A percentile compares a stretch with the other conserved stretches of the same genome.
These are phyloP conservation scores for Cryptococcus amylolentus DNA, from an alignment of 1,284 basidiomycete species.

Conservation along the genomic window DNA sequence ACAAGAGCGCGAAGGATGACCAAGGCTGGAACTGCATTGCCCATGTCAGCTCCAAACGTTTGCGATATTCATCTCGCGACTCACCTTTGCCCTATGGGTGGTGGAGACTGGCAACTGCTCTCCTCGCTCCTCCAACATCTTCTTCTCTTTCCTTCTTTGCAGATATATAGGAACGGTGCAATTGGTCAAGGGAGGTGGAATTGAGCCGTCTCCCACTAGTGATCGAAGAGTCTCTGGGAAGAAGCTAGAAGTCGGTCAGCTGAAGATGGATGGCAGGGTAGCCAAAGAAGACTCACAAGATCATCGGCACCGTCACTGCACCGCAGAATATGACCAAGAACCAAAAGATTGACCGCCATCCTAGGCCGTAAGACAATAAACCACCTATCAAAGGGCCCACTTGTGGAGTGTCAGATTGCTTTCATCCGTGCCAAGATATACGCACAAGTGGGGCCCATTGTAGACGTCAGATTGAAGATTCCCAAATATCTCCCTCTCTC, in stretches of 20 bases:
- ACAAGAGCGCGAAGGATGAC: slow-evolving; percentile 28
- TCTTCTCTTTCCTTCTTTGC: slow-evolving; percentile 13
- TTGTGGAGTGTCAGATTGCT: neutral
- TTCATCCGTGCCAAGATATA: neutral
- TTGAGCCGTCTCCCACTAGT: slow-evolving; percentile 37
- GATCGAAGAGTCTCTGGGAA: slow-evolving; percentile 41
- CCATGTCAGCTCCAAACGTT: neutral
- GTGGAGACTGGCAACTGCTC: slow-evolving; percentile 1
- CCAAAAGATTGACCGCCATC: slow-evolving; percentile 44
- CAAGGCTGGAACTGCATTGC: slow-evolving; percentile 29
- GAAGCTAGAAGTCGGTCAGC: slow-evolving; percentile 8
- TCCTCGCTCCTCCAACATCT: slow-evolving; percentile 6
- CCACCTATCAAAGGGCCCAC: slow-evolving; percentile 40
- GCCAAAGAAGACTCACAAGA: slow-evolving; percentile 26
- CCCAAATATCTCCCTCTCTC: slow-evolving; percentile 40
- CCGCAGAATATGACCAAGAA: slow-evolving; percentile 37
- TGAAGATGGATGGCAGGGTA: neutral
- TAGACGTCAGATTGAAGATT: slow-evolving; percentile 28
- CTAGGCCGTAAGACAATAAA: slow-evolving; percentile 28
- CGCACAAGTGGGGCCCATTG: slow-evolving; percentile 33
- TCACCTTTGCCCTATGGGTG: slow-evolving; percentile 15
- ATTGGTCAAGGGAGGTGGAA: slow-evolving; percentile 31
- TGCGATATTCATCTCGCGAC: neutral
- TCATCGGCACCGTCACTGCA: slow-evolving; percentile 28
- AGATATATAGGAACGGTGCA: slow-evolving; percentile 26